A percentile compares a stretch with the other conserved stretches of the same genome.
These are phyloP conservation scores for Radiomyces spectabilis DNA, from an alignment of 192 early-diverging fungal genomes.

Conservation along the genomic window DNA sequence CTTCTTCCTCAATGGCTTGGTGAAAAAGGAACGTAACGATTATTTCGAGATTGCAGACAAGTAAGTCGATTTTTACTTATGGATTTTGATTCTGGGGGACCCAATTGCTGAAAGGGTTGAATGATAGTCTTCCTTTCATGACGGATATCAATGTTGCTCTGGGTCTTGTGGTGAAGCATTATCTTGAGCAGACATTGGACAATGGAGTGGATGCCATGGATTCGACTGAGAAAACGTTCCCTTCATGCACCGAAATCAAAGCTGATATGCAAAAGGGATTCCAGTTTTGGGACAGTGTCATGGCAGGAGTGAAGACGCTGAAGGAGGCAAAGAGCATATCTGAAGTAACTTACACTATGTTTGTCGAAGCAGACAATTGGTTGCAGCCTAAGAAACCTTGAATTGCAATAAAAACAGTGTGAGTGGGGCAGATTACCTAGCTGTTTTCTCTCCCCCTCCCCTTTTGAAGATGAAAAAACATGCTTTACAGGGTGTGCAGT, in stretches of 20 bases:
- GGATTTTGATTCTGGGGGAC: too few relatives aligned
- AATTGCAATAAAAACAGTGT: background rate
- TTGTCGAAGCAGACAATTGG: constrained; percentile 28
- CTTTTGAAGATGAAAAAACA: too few relatives aligned
- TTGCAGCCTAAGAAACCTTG: constrained; percentile 5
- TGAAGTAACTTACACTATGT: constrained; percentile 6
- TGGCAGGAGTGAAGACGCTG: constrained; percentile 12
- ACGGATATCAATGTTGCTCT: constrained; percentile 43
- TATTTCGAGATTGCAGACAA: constrained; percentile 40
- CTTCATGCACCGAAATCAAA: constrained; percentile 30
- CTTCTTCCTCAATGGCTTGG: constrained; percentile 42
- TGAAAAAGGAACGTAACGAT: constrained; percentile 37
- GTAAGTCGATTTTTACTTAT: background rate
- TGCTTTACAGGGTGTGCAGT: too few relatives aligned
- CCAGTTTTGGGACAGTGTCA: constrained; percentile 36
- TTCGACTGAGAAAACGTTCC: constrained; percentile 33
- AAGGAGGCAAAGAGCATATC: constrained; percentile 10
- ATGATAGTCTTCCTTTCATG: constrained; percentile 47
- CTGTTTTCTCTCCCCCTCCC: too few relatives aligned
- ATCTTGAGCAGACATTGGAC: constrained; percentile 35
- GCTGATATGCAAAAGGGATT: constrained; percentile 40
- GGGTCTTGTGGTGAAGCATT: constrained; percentile 42
- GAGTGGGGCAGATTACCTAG: too few relatives aligned
- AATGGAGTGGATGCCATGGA: constrained; percentile 21
- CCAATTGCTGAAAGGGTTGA: too few relatives aligned